Evolutionary conservation across 2,329 filamentous ascomycete genomes (phyloP).

Genomic region (Fusarium sambucinum): DNA sequence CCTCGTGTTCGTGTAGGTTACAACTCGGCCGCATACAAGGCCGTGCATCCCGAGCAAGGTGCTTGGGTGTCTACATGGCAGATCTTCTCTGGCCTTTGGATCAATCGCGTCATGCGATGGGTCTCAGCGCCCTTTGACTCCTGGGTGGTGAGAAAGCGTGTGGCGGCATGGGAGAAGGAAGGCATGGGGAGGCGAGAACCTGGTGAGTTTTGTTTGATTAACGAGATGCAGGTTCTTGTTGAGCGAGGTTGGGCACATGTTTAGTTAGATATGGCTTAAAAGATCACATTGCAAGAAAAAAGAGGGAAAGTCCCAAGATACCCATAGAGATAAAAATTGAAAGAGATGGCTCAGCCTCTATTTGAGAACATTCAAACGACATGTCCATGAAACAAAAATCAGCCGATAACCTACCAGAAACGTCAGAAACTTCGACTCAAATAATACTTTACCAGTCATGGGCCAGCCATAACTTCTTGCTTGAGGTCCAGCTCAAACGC

Average conservation of each 20-base stretch:
- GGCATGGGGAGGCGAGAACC: constrained; percentile 55
- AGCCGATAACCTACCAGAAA: not conserved
- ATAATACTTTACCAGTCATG: not conserved
- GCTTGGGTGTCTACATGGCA: constrained; percentile 62
- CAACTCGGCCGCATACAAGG: constrained; percentile 63
- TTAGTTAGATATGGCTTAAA: constrained; percentile 6
- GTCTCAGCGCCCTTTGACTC: constrained; percentile 47
- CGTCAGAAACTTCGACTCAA: not conserved
- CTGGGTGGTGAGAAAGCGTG: constrained; percentile 55
- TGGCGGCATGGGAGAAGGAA: constrained; percentile 55
- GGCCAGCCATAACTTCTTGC: not conserved
- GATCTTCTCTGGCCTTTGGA: constrained; percentile 68
- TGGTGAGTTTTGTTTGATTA: constrained; percentile 66
- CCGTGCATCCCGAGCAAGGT: constrained; percentile 56
- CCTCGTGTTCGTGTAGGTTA: constrained; percentile 77
- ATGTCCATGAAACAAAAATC: not conserved
- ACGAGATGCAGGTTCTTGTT: constrained; percentile 71
- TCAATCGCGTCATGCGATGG: constrained; percentile 66
- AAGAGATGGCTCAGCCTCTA: not conserved
- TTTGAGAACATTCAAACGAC: not conserved
- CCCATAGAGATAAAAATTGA: constrained; percentile 18
- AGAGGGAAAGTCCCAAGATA: constrained; percentile 18
- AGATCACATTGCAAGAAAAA: not conserved
- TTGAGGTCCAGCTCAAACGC: not conserved
- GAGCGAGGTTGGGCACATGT: constrained; percentile 70